phyloP scores from a whole-genome alignment of 208 protist species.

The Leishmania major region DNA sequence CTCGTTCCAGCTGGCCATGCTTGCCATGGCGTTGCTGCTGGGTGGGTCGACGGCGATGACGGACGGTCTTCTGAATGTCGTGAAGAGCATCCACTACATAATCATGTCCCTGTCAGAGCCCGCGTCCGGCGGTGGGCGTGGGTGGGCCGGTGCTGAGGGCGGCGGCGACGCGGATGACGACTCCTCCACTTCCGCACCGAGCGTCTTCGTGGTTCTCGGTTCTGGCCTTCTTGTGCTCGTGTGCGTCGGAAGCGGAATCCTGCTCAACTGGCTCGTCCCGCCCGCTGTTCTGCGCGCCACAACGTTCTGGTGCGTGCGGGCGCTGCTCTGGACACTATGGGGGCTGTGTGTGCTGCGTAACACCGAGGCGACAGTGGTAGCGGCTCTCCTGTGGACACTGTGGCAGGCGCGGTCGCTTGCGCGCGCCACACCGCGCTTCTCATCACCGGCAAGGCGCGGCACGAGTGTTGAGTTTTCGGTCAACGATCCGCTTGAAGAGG shows the following conservation, averaged over 20 bases:
- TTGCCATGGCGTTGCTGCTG: conserved; percentile 44
- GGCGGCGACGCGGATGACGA: background rate
- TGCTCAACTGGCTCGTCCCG: conserved; percentile 43
- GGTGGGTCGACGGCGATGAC: conserved; percentile 55
- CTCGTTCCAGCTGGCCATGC: conserved; percentile 46
- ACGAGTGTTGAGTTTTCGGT: background rate
- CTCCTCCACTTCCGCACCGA: background rate
- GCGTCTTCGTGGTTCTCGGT: conserved; percentile 3
- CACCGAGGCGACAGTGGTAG: conserved; percentile 41
- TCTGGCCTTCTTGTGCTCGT: background rate
- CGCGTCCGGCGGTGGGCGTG: background rate
- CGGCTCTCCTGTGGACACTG: background rate
- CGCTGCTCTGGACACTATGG: conserved; percentile 17
- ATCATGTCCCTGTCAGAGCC: background rate
- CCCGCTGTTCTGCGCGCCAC: conserved; percentile 24
- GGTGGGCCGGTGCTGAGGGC: background rate
- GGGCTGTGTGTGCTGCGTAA: conserved; percentile 38
- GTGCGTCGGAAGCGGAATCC: conserved; percentile 18
- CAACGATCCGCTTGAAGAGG: conserved; percentile 10
- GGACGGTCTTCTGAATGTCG: conserved; percentile 35
- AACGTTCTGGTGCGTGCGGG: conserved; percentile 38
- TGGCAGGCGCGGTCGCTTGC: background rate
- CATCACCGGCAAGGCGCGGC: background rate
- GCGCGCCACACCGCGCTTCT: background rate
- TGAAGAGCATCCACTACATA: background rate